Evolutionary conservation across 1,139 yeast genomes (phyloP).

Genomic region (Taiozyma sp.): DNA sequence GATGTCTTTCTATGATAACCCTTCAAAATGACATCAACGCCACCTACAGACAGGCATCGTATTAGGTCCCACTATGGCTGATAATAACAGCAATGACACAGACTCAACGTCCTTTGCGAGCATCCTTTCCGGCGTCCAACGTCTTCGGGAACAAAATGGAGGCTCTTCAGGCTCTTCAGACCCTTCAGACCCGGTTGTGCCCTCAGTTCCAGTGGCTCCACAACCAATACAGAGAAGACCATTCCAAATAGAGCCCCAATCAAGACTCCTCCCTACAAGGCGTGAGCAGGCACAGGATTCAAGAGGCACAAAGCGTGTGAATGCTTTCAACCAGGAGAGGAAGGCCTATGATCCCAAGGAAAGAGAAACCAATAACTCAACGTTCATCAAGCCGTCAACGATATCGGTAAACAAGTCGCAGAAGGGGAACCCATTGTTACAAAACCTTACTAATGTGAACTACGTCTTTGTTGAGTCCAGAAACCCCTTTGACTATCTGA

Average conservation of each 20-base stretch:
- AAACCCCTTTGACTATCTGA: constrained; percentile 62
- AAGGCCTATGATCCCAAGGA: background rate
- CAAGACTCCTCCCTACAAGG: background rate
- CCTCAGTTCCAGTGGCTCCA: background rate
- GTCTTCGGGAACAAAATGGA: constrained; percentile 28
- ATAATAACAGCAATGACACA: background rate
- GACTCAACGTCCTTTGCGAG: constrained; percentile 57
- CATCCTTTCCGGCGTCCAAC: constrained; percentile 57
- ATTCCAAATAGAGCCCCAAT: constrained; percentile 2
- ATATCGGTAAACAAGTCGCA: constrained; percentile 50
- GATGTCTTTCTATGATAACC: background rate
- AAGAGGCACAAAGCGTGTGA: constrained; percentile 10
- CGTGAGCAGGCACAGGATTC: background rate
- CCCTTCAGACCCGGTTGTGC: background rate
- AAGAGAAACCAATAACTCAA: background rate
- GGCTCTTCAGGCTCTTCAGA: constrained; percentile 32
- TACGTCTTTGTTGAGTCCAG: constrained; percentile 40
- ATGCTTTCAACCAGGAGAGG: constrained; percentile 17
- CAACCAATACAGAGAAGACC: background rate
- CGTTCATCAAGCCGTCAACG: constrained; percentile 14
- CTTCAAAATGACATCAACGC: background rate
- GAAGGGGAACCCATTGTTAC: constrained; percentile 55
- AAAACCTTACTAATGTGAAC: constrained; percentile 42
- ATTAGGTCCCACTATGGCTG: background rate
- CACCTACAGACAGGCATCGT: background rate